Evolutionary conservation across 352 stramenopile genomes (phyloP).

Genomic region (Globisporangium megalacanthum): DNA sequence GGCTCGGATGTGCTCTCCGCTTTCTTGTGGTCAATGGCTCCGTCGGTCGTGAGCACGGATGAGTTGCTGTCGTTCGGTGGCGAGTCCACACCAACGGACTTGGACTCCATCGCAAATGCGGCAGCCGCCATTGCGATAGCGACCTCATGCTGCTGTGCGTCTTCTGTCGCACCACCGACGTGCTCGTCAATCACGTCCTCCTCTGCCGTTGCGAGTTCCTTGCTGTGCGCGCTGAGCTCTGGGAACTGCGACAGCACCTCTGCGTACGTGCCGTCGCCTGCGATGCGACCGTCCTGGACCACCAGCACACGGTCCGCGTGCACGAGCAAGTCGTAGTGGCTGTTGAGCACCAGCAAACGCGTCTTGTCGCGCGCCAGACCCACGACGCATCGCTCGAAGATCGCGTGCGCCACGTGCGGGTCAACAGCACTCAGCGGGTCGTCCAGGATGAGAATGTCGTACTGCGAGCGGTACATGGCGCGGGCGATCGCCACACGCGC

Average conservation of each 20-base stretch:
- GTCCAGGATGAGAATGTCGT: slow-evolving; percentile 93
- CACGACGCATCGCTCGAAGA: slow-evolving; percentile 89
- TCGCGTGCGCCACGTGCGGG: slow-evolving; percentile 89
- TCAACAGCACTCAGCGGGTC: slow-evolving; percentile 94
- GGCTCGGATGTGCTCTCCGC: not conserved
- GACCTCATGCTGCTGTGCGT: too few relatives aligned
- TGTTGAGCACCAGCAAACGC: slow-evolving; percentile 91
- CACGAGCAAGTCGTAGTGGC: slow-evolving; percentile 85
- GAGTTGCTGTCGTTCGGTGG: too few relatives aligned
- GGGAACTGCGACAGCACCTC: slow-evolving; percentile 45
- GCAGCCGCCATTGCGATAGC: too few relatives aligned
- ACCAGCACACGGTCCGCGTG: slow-evolving; percentile 52
- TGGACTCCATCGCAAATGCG: too few relatives aligned
- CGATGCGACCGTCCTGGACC: slow-evolving; percentile 68
- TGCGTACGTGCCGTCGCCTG: slow-evolving; percentile 70
- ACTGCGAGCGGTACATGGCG: slow-evolving; percentile 82
- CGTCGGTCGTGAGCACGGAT: too few relatives aligned
- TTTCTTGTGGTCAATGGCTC: too few relatives aligned
- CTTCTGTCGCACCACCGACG: too few relatives aligned
- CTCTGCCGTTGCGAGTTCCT: too few relatives aligned
- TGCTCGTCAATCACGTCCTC: too few relatives aligned
- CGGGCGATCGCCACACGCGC: slow-evolving; percentile 84
- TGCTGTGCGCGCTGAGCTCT: too few relatives aligned
- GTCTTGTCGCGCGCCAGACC: slow-evolving; percentile 53
- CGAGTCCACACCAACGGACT: too few relatives aligned